Base-by-base conservation (phyloP, 495 filamentous ascomycete species). In the Trichoderma virens region DNA sequence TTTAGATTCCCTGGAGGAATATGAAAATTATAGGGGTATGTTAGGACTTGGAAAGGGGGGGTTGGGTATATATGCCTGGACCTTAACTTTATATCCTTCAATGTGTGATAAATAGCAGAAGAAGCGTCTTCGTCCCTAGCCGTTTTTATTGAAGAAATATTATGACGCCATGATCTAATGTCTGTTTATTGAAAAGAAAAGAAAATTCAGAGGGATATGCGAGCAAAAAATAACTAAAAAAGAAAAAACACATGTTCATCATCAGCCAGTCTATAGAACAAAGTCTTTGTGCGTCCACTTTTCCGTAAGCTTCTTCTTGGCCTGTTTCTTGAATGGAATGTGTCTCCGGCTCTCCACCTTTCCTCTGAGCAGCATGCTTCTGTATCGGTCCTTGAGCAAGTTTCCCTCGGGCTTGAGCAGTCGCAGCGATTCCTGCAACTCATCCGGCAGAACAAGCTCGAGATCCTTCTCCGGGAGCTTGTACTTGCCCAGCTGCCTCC, bases 251-350 rank as follows among this genome's bases (percentile, higher is more conserved):
- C n/a, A n/a, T n/a, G n/a, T n/a, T n/a, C n/a, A 23, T 43, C 39
- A 28, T 9, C 20, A 16, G 62, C 18, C 20, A 20, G 8, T 62
- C 60, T 71, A 73, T 30, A 76, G 69, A 60, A 45, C 84, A 78
- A 96, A 98, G 74, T 98, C 94, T 79, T 98, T 98, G 73, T 93
- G 90, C 62, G 87, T 82, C 94, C 94, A 98, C 77, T 97, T 98
- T 84, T 97, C 95, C 18, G 91, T 97, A 28, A 86, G 71, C 73
- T 86, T 88, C 69, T 77, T 86, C 82, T 86, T 90, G 65, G 84
- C 80, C 77, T 93, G 90, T 81, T 89, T 93, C 65, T 79, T 80
- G 77, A 92, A 91, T 43, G 85, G 80, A 62, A 94, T 82, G 11
- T 86, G 85, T 73, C 86, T 88, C 69, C 94, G 80, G 25, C 83